Evolutionary conservation across 345 rosid genomes (phyloP), one percentile per base, ranked within the genome.

Genomic region (Psidium guajava): DNA sequence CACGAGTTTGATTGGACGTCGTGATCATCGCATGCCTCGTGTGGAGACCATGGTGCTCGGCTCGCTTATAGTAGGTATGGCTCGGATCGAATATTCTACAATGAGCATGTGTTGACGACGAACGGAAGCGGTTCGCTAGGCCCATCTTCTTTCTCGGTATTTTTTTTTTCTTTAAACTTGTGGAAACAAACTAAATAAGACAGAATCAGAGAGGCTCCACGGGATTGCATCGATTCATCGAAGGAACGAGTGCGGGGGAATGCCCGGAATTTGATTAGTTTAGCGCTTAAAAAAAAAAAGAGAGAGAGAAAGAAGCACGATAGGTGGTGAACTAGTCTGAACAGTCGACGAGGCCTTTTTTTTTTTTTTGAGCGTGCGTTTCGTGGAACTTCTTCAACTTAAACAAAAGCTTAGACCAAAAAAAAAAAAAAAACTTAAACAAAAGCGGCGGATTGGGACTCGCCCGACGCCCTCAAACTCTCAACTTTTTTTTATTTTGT

Each of bases 221-320:
- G 13, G 1, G 4, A 32, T 9, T 22, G 12, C 22, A 32, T 40
- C 13, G 0, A 69, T 8, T 21, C 47, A 36, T 69, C 77, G 2
- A 8, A 64, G 24, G 44, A 18, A 64, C 1, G 24, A 32, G 44
- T 0, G 3, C 9, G 44, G 12, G 16, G 32, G 42, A 20, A 9
- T 2, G 0, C 16, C 53, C 1, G 44, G 44, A 20, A 64, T 32
- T 50, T 36, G 77, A 69, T 69, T 18, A 18, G 20, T 18, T 4
- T 0, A 32, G 0, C 36, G 8, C 6, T 16, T 1, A 28, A 18
- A 36, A 20, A 0, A 20, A n/a, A n/a, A n/a, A n/a, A n/a, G n/a
- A n/a, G n/a, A n/a, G n/a, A 16, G 20, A 53, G 10, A 11, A 69
- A 32, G 10, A 40, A 69, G 47, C 47, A 36, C 1, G 2, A 69